phyloP scores from a whole-genome alignment of 2,329 filamentous ascomycete genomes.

The Akanthomyces dipterigenus region DNA sequence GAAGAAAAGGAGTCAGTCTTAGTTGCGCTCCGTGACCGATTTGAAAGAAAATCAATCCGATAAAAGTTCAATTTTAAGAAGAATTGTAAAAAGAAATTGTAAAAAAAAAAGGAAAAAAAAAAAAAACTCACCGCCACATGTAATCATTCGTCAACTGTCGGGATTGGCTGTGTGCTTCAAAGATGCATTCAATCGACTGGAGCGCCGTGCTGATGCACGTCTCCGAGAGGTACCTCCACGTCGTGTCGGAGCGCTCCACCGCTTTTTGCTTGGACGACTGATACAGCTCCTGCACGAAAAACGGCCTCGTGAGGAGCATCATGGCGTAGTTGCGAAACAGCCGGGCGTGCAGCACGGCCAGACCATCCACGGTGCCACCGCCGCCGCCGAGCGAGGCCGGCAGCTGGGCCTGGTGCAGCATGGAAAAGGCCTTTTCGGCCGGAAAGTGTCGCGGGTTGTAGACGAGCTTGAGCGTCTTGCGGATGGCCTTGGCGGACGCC shows the following conservation, averaged over 20 bases:
- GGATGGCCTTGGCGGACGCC: neutral
- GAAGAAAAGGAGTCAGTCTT: too few relatives aligned
- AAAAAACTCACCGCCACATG: slow-evolving; percentile 9
- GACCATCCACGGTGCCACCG: neutral
- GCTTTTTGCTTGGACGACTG: neutral
- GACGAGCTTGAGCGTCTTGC: neutral
- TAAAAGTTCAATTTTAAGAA: too few relatives aligned
- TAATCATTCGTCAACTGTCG: neutral
- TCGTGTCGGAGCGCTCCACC: neutral
- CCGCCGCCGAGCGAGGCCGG: neutral
- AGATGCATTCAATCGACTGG: neutral
- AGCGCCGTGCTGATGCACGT: neutral
- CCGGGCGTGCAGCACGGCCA: neutral
- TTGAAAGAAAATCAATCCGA: too few relatives aligned
- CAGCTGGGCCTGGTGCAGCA: neutral
- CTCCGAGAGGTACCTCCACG: neutral
- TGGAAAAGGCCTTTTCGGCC: neutral
- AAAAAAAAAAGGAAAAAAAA: too few relatives aligned
- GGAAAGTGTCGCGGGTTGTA: neutral
- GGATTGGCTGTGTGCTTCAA: neutral
- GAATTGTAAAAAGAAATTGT: too few relatives aligned
- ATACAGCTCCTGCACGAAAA: neutral
- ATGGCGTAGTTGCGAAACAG: neutral
- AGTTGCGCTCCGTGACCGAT: too few relatives aligned
- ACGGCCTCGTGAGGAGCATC: neutral